Base-by-base conservation (phyloP, 2,329 filamentous ascomycete genomes). In the Colletotrichum scovillei region DNA sequence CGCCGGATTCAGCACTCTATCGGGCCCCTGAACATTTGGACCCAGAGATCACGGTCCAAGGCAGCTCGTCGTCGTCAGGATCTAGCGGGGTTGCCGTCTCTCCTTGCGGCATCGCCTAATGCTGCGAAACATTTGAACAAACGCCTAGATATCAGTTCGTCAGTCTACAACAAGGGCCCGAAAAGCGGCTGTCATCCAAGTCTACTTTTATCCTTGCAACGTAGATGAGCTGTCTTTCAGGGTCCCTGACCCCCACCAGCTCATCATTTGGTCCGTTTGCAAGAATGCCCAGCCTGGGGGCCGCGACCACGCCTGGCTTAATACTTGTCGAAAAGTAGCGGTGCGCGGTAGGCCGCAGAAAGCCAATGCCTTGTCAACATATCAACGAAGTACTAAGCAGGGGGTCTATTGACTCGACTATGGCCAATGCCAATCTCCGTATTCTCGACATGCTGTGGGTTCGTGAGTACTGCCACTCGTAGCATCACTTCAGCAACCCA, bases 341-440 rank as follows among this genome's bases (percentile, higher is more conserved):
- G 70, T 70, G 67, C 70, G 35, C 83, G 84, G 84, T 76, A 79
- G 76, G 77, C 79, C 79, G 83, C 84, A 84, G 80, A 72, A 77
- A 75, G 78, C 78, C 79, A 77, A 79, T 79, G 76, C 75, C 78
- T 78, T 76, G 78, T 77, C 77, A 77, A 76, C 72, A 76, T 78
- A 75, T 65, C 57, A 56, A 65, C 67, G 70, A 53, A 64, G 67
- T 60, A 46, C 67, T 77, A 75, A 71, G 76, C 78, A 79, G 77
- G 81, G 78, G 77, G 62, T 72, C 67, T 74, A 76, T 79, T 77
- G 83, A 84, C 83, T 85, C 84, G 84, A 85, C 65, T 55, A 59
- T 53, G 53, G 46, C 64, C 53, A 52, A 70, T 73, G 60, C 56
- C 46, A 67, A 26, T 62, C 55, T 70, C 49, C 55, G 63, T 49